phyloP scores from a whole-genome alignment of 148 eudicot genomes.

The Simmondsia chinensis region DNA sequence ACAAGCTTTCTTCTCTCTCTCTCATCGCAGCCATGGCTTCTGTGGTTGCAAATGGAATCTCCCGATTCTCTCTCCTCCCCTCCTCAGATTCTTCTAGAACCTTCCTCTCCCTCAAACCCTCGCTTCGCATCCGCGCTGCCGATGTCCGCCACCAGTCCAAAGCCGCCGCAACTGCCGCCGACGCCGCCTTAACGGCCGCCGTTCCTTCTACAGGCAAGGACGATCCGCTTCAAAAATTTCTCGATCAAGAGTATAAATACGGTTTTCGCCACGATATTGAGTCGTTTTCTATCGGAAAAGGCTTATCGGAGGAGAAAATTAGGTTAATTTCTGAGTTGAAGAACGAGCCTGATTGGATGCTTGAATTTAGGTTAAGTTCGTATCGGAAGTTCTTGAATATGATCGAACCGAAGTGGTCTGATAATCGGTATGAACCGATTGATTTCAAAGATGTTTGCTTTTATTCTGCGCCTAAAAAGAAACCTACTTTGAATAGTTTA shows the following conservation, averaged over 20 bases:
- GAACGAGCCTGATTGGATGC: constrained; percentile 91
- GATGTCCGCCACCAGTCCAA: constrained; percentile 43
- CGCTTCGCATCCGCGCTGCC: constrained; percentile 46
- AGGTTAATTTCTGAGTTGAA: constrained; percentile 59
- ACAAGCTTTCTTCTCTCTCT: no score
- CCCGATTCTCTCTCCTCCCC: constrained; percentile 38
- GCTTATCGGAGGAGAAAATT: constrained; percentile 66
- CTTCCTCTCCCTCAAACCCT: constrained; percentile 15
- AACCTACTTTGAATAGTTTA: constrained; percentile 71
- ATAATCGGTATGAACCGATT: constrained; percentile 61
- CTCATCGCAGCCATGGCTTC: constrained; percentile 62
- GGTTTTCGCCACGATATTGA: constrained; percentile 75
- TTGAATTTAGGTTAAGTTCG: constrained; percentile 66
- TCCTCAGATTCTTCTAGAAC: no score
- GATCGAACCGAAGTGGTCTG: constrained; percentile 91
- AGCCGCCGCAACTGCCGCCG: no score
- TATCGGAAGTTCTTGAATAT: constrained; percentile 55
- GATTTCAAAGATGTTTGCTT: constrained; percentile 65
- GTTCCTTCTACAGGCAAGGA: constrained; percentile 25
- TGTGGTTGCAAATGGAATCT: constrained; percentile 46
- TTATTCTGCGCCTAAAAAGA: constrained; percentile 82
- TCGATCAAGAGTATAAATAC: constrained; percentile 70
- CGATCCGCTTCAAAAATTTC: constrained; percentile 68
- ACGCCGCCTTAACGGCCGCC: no score
- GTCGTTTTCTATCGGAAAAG: constrained; percentile 71